A percentile compares a stretch with the other conserved stretches of the same genome.
These are phyloP conservation scores for Cystofilobasidium capitatum DNA, from an alignment of 768 basidiomycete genomes.

Conservation along the genomic window DNA sequence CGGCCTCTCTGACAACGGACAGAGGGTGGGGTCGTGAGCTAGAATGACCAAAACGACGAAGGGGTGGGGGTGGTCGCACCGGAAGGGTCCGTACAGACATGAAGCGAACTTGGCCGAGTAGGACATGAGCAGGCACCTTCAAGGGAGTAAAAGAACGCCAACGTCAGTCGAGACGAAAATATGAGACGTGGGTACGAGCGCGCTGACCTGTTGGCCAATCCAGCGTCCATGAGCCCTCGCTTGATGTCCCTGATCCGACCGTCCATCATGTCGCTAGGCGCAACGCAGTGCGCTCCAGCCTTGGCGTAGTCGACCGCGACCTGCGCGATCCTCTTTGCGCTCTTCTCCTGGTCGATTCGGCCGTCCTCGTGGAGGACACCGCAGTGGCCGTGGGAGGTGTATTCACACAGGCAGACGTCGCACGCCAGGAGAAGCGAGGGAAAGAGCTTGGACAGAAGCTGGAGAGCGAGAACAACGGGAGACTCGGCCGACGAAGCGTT, in stretches of 20 bases:
- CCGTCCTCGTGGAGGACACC: slow-evolving; percentile 44
- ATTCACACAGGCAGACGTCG: slow-evolving; percentile 99
- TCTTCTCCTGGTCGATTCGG: slow-evolving; percentile 23
- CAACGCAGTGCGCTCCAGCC: slow-evolving; percentile 96
- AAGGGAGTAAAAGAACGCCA: neutral
- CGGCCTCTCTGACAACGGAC: slow-evolving; percentile 64
- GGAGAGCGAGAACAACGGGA: slow-evolving; percentile 89
- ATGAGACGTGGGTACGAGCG: neutral
- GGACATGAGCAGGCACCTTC: slow-evolving; percentile 72
- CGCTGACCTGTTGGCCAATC: slow-evolving; percentile 60
- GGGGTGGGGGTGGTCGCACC: slow-evolving; percentile 45
- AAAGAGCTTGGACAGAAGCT: slow-evolving; percentile 62
- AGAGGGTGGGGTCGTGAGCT: neutral
- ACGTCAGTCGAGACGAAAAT: neutral
- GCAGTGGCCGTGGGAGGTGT: slow-evolving; percentile 96
- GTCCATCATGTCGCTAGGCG: slow-evolving; percentile 99
- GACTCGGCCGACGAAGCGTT: slow-evolving; percentile 83
- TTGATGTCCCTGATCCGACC: slow-evolving; percentile 87
- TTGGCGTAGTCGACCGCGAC: slow-evolving; percentile 85
- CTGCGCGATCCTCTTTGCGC: slow-evolving; percentile 52
- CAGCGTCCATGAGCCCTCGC: slow-evolving; percentile 65
- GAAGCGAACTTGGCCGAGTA: slow-evolving; percentile 98
- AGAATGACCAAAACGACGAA: neutral
- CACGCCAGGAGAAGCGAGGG: slow-evolving; percentile 79
- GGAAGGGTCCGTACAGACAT: slow-evolving; percentile 88